phyloP scores from a whole-genome alignment of 768 basidiomycete species.

The Boletus rex-veris region DNA sequence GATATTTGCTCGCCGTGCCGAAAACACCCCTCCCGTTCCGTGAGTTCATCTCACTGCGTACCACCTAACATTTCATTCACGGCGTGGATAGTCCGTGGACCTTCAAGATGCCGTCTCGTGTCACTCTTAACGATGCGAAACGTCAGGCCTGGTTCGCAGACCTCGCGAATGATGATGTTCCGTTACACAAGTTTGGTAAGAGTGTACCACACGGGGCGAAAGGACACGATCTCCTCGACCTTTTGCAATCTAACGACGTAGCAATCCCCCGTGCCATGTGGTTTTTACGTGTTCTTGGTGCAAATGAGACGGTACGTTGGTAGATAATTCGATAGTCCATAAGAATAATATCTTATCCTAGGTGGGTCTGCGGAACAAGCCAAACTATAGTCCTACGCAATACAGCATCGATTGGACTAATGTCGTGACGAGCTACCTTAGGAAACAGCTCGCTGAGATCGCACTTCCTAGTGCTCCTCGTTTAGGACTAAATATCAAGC shows the following conservation, averaged over 20 bases:
- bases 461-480: conserved; percentile 76
- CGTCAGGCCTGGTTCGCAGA: conserved; percentile 82
- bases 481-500: conserved; percentile 74
- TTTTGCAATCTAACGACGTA: conserved; percentile 72
- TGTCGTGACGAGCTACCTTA: conserved; percentile 74
- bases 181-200: conserved; percentile 76
- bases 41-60: conserved; percentile 34
- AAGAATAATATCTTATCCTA: conserved; percentile 23
- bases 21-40: conserved; percentile 54
- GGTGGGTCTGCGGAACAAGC: conserved; percentile 75
- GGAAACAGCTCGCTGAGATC: conserved; percentile 78
- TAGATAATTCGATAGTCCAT: neutral
- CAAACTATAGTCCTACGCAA: conserved; percentile 75
- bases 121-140: conserved; percentile 76
- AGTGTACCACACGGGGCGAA: conserved; percentile 85
- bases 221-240: conserved; percentile 77
- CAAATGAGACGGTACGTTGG: conserved; percentile 71
- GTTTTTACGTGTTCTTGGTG: conserved; percentile 84
- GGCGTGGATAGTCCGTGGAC: conserved; percentile 44
- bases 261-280: conserved; percentile 81
- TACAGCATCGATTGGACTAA: conserved; percentile 87
- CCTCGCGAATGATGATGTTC: conserved; percentile 76
- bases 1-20: conserved; percentile 58
- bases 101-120: conserved; percentile 79
- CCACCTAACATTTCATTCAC: neutral